Conservation (phyloP, 106 monocot species). For the Allium fistulosum region DNA sequence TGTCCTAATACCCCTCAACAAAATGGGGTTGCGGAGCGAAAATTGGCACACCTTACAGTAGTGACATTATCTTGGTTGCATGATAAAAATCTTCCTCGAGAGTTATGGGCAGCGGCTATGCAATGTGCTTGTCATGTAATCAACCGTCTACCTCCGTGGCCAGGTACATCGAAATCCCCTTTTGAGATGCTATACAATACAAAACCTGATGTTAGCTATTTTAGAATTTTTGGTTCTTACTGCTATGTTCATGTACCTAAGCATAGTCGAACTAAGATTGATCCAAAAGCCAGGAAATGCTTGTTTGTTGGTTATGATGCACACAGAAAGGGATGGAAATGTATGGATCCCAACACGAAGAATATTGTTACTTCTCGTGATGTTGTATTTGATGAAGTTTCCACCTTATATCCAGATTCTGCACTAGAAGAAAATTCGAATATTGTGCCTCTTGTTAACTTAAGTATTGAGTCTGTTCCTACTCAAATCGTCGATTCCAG, state of each 20-base stretch:
- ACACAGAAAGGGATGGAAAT: slow-evolving; percentile 5
- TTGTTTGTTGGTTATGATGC: too few relatives aligned
- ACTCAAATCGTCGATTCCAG: background rate
- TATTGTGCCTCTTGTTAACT: too few relatives aligned
- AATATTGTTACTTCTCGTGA: slow-evolving; percentile 6
- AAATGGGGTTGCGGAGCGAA: background rate
- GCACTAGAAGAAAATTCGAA: background rate
- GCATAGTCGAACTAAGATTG: slow-evolving; percentile 4
- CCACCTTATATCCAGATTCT: background rate
- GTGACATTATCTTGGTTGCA: background rate
- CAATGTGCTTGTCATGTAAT: background rate
- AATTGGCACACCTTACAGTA: background rate
- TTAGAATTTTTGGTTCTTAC: slow-evolving; percentile 1
- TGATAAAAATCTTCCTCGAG: background rate
- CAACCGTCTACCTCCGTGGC: background rate
- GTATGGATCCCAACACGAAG: slow-evolving; percentile 10
- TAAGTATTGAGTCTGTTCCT: background rate
- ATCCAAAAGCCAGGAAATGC: background rate
- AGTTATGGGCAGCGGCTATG: slow-evolving; percentile 3
- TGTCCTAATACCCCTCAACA: background rate
- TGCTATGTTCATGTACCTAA: slow-evolving; percentile 13
- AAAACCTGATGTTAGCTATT: background rate
- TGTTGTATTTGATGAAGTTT: slow-evolving; percentile 9
- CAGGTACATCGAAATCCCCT: background rate
- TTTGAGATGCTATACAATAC: background rate